A percentile compares a stretch with the other conserved stretches of the same genome.
Evolutionary conservation across 331 rosid genomes (phyloP).

Genomic region (Phaseolus coccineus): DNA sequence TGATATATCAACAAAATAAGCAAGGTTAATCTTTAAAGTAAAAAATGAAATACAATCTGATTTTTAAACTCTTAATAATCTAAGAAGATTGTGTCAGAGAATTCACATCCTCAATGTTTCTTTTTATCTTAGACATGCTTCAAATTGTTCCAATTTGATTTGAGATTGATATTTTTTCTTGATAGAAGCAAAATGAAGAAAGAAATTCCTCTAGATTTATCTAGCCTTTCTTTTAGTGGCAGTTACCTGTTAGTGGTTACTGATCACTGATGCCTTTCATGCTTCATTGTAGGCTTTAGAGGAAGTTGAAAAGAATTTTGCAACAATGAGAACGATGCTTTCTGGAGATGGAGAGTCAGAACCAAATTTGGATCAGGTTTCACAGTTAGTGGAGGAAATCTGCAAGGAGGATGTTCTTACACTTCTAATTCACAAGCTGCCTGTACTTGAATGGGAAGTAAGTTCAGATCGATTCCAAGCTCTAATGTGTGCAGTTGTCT

Average conservation of each 20-base stretch:
- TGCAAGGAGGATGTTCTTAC: slow-evolving; percentile 84
- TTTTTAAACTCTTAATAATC: slow-evolving; percentile 26
- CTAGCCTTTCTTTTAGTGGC: slow-evolving; percentile 4
- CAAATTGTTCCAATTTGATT: slow-evolving; percentile 30
- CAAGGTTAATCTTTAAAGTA: slow-evolving; percentile 1
- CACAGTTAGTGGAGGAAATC: slow-evolving; percentile 77
- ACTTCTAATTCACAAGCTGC: slow-evolving; percentile 80
- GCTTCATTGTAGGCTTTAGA: slow-evolving; percentile 73
- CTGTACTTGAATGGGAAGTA: slow-evolving; percentile 96
- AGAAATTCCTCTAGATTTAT: slow-evolving; percentile 2
- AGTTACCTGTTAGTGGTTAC: slow-evolving; percentile 11
- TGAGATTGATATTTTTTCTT: slow-evolving; percentile 2
- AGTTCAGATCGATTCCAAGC: slow-evolving; percentile 49
- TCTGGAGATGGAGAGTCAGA: slow-evolving; percentile 92
- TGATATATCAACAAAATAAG: slow-evolving; percentile 16
- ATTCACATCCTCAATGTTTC: background rate
- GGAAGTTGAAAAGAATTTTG: slow-evolving; percentile 94
- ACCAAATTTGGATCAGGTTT: slow-evolving; percentile 78
- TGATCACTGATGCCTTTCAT: slow-evolving; percentile 39
- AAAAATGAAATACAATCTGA: background rate
- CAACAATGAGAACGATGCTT: slow-evolving; percentile 80
- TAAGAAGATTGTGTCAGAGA: slow-evolving; percentile 26
- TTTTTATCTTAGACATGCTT: slow-evolving; percentile 23
- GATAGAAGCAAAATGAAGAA: slow-evolving; percentile 22
- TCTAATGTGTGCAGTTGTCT: slow-evolving; percentile 27